Evolutionary conservation across 805 yeast genomes (phyloP).

Genomic region (Pichia nanzhaoensis): DNA sequence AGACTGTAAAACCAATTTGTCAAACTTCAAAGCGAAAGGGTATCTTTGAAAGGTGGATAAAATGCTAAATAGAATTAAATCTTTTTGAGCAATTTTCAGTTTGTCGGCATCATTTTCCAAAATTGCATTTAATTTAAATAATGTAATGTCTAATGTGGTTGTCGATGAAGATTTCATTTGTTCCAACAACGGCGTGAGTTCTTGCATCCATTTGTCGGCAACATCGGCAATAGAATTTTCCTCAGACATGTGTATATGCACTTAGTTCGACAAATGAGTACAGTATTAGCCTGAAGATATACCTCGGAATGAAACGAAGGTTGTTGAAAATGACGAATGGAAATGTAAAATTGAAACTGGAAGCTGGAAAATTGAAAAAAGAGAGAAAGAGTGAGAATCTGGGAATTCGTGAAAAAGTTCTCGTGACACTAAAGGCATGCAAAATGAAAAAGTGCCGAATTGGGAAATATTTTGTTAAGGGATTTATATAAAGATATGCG

Average conservation of each 20-base stretch:
- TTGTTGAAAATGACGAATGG: no score
- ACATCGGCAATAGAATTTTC: slow-evolving; percentile 1
- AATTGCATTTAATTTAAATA: slow-evolving; percentile 28
- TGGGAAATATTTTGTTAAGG: no score
- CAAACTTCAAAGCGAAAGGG: slow-evolving; percentile 46
- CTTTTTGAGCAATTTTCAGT: slow-evolving; percentile 20
- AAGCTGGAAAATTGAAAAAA: no score
- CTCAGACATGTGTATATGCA: slow-evolving; percentile 7
- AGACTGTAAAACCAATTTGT: slow-evolving; percentile 35
- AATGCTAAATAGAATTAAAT: slow-evolving; percentile 30
- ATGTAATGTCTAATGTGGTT: slow-evolving; percentile 30
- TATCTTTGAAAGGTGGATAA: slow-evolving; percentile 41
- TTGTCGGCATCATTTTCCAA: slow-evolving; percentile 19
- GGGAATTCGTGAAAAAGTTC: no score
- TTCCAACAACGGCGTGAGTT: slow-evolving; percentile 15
- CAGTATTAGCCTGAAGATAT: no score
- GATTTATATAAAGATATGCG: no score
- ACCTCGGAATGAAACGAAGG: no score
- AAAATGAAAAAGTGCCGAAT: no score
- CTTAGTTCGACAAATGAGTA: background rate
- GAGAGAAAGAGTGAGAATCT: no score
- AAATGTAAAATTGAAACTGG: no score
- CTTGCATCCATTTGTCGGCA: slow-evolving; percentile 11
- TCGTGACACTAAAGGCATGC: no score
- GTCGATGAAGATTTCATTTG: slow-evolving; percentile 30